Evolutionary conservation across 106 monocot genomes (phyloP).

Genomic region (Ottelia alismoides): DNA sequence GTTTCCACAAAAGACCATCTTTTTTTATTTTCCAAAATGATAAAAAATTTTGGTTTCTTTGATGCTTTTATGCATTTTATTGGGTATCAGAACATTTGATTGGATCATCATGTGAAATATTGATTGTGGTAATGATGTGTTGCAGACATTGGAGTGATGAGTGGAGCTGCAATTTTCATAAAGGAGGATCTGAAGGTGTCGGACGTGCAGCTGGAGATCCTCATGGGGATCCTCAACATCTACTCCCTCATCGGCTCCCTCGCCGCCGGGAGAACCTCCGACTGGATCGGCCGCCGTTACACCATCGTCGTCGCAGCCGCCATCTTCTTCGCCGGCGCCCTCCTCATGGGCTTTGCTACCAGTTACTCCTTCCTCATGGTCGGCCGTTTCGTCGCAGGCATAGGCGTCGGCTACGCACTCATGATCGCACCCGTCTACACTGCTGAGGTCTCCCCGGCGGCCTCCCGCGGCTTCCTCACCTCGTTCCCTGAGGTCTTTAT

Average conservation of each 20-base stretch:
- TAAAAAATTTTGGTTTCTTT: background rate
- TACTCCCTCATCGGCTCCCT: conserved; percentile 4
- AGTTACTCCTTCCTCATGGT: conserved; percentile 4
- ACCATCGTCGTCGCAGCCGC: conserved; percentile 5
- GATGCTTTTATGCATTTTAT: background rate
- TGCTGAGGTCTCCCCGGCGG: conserved; percentile 18
- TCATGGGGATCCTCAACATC: conserved; percentile 1
- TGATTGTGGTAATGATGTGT: no score
- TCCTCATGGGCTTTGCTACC: background rate
- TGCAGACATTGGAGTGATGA: no score
- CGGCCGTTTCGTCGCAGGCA: conserved; percentile 6
- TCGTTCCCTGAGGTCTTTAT: conserved; percentile 31
- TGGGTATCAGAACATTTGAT: background rate
- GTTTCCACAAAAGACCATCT: background rate
- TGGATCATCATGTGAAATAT: background rate
- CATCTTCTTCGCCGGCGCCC: conserved; percentile 5
- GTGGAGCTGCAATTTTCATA: conserved; percentile 5
- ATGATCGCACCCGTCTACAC: no score
- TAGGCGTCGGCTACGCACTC: conserved; percentile 2
- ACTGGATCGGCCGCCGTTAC: conserved; percentile 3
- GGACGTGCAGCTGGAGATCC: conserved; percentile 1
- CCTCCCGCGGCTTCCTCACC: conserved; percentile 30
- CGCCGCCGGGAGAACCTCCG: conserved; percentile 2
- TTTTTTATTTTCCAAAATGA: background rate
- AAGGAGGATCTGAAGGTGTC: background rate